These are phyloP conservation scores for Daldinia eschscholtzii DNA, from an alignment of 2,329 filamentous ascomycete species.

Conservation along the genomic window DNA sequence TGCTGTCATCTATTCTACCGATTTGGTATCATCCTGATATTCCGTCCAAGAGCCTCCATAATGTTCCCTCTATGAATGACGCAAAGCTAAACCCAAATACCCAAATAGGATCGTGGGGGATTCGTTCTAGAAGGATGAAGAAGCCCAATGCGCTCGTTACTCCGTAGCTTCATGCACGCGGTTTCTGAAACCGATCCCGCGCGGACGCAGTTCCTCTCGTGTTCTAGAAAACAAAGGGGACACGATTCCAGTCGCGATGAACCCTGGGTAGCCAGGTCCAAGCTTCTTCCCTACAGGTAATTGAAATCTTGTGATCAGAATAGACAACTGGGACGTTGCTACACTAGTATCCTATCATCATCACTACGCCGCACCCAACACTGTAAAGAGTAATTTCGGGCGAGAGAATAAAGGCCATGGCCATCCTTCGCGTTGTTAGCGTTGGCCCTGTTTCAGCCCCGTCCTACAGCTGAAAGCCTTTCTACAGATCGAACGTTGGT, in stretches of 20 bases:
- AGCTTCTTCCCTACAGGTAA: conserved; percentile 6
- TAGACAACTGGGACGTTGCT: neutral
- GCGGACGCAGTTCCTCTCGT: conserved; percentile 4
- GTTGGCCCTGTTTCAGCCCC: conserved; percentile 12
- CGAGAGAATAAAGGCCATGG: neutral
- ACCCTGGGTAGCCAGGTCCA: conserved; percentile 1
- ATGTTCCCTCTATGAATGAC: neutral
- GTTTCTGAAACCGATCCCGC: conserved; percentile 10
- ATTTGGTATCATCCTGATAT: conserved; percentile 24
- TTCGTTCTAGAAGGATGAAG: conserved; percentile 11
- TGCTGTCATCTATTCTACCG: conserved; percentile 14
- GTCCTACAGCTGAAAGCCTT: neutral
- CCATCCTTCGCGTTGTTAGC: neutral
- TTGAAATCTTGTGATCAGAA: conserved; percentile 2
- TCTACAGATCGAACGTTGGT: conserved; percentile 8
- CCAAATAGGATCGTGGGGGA: conserved; percentile 8
- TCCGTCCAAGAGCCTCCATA: neutral
- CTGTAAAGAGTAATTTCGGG: conserved; percentile 2
- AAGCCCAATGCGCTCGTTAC: neutral
- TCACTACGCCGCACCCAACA: conserved; percentile 4
- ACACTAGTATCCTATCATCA: neutral
- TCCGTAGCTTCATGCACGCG: too few relatives aligned
- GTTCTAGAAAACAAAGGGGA: conserved; percentile 12
- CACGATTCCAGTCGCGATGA: neutral
- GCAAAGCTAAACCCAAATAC: neutral